phyloP scores from a whole-genome alignment of 768 basidiomycete genomes.

The Sarcodon aspratus region DNA sequence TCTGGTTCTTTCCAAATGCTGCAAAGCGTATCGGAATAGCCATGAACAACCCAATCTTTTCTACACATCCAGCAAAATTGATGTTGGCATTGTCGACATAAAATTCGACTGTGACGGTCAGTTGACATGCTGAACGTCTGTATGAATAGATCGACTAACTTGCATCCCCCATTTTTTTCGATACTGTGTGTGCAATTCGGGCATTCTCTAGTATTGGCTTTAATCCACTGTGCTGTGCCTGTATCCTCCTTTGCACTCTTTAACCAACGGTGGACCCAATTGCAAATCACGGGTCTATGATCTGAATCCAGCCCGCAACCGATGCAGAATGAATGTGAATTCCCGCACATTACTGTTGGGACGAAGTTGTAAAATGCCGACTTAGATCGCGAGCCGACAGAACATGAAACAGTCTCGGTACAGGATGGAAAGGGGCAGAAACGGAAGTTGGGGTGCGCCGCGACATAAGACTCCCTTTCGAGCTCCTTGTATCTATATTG shows the following conservation, averaged over 20 bases:
- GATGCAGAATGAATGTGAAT: slow-evolving; percentile 74
- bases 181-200: slow-evolving; percentile 91
- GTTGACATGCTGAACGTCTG: background rate
- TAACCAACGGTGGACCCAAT: slow-evolving; percentile 81
- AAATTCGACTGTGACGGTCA: slow-evolving; percentile 71
- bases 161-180: slow-evolving; percentile 99
- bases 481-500: slow-evolving; percentile 67
- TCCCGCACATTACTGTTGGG: slow-evolving; percentile 80
- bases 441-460: slow-evolving; percentile 66
- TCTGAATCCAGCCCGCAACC: slow-evolving; percentile 83
- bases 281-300: slow-evolving; percentile 89
- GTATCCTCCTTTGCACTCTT: slow-evolving; percentile 95
- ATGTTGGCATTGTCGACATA: slow-evolving; percentile 95
- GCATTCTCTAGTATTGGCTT: slow-evolving; percentile 98
- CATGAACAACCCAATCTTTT: slow-evolving; percentile 24
- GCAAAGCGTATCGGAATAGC: slow-evolving; percentile 16
- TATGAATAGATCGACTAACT: slow-evolving; percentile 44
- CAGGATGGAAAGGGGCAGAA: slow-evolving; percentile 96
- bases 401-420: slow-evolving; percentile 83
- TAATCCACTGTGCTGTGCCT: slow-evolving; percentile 98
- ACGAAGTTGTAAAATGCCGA: slow-evolving; percentile 65
- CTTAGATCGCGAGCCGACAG: slow-evolving; percentile 53
- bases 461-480: slow-evolving; percentile 84
- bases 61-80: slow-evolving; percentile 99
- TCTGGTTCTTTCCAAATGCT: slow-evolving; percentile 62